Percentiles rank a stretch among this genome's conserved stretches.
Evolutionary conservation across 2,329 filamentous ascomycete species (phyloP).

Genomic region (Corynespora cassiicola): DNA sequence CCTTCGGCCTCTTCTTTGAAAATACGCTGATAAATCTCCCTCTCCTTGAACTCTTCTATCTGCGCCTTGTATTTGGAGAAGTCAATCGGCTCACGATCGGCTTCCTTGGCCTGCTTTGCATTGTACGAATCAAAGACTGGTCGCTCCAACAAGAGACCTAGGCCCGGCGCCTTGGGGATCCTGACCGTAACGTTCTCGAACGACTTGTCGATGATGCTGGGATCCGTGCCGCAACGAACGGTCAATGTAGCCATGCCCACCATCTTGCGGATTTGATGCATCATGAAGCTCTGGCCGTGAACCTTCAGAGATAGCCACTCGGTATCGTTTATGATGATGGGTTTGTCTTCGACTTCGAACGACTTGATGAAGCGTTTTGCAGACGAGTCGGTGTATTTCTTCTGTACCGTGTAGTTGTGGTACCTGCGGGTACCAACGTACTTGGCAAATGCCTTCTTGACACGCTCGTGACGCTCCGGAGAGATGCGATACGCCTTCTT

Average conservation of each 20-base stretch:
- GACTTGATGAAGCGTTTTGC: conserved; percentile 92
- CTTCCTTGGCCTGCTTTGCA: conserved; percentile 67
- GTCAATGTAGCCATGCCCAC: conserved; percentile 88
- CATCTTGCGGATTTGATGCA: conserved; percentile 99
- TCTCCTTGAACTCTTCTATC: conserved; percentile 88
- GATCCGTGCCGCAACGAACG: conserved; percentile 81
- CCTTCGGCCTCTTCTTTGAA: conserved; percentile 88
- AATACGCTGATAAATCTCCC: conserved; percentile 90
- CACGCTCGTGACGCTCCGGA: conserved; percentile 70
- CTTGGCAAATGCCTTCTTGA: conserved; percentile 75
- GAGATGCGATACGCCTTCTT: conserved; percentile 87
- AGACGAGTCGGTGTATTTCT: conserved; percentile 79
- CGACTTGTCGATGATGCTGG: conserved; percentile 73
- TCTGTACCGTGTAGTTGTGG: conserved; percentile 98
- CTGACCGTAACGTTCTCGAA: conserved; percentile 76
- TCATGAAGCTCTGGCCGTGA: conserved; percentile 99
- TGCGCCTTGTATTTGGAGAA: conserved; percentile 79
- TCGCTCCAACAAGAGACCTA: conserved; percentile 86
- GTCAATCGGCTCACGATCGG: conserved; percentile 73
- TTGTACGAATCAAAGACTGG: conserved; percentile 95
- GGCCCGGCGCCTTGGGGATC: conserved; percentile 90
- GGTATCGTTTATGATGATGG: conserved; percentile 83
- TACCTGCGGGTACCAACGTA: conserved; percentile 90
- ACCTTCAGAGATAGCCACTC: conserved; percentile 97
- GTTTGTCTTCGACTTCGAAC: conserved; percentile 72